Base-by-base conservation (phyloP, 371 early-diverging fungal genomes). In the Mucor circinelloides region DNA sequence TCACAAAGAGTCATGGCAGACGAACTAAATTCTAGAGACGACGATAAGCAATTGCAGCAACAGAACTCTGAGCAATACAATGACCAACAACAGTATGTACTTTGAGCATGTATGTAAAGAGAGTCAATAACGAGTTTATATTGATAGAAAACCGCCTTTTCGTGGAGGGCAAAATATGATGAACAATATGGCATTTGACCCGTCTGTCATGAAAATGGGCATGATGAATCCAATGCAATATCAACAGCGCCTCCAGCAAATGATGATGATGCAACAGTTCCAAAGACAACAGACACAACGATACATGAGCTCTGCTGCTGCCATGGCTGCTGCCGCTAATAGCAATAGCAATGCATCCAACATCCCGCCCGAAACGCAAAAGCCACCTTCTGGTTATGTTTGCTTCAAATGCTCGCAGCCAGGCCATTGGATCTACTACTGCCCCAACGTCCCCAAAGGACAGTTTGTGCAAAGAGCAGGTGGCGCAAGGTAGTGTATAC, bases 371-470 rank as follows among this genome's bases (percentile, higher is more conserved):
- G 80, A 78, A 63, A 63, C 75, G 7, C 84, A 84, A 48, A 75
- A 76, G 59, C 84, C 84, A 32, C 84, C 82, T 56, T 70, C 73
- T 15, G 82, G 80, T 3, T 84, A 84, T 66, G 80, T 80, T 0
- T 84, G 84, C 58, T 81, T 78, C 68, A 84, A 84, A 63, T 84
- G 84, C 48, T 70, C 77, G 19, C 78, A 84, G 54, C 84, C 82
- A 58, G 84, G 84, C 9, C 84, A 84, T 58, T 84, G 84, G 84
- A 84, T 84, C 36, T 84, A 84, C 59, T 84, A 84, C 63, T 84
- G 84, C 60, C 82, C 84, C 15, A 84, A 81, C 46, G 81, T 80
- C 12, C 80, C 83, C 12, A 83, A 80, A 64, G 83, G 81, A 0
- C 81, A 80, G 36, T 75, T 74, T 70, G 81, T 80, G 10, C 80